phyloP scores from a whole-genome alignment of 179 eudicot genomes.

The Gypsophila paniculata region DNA sequence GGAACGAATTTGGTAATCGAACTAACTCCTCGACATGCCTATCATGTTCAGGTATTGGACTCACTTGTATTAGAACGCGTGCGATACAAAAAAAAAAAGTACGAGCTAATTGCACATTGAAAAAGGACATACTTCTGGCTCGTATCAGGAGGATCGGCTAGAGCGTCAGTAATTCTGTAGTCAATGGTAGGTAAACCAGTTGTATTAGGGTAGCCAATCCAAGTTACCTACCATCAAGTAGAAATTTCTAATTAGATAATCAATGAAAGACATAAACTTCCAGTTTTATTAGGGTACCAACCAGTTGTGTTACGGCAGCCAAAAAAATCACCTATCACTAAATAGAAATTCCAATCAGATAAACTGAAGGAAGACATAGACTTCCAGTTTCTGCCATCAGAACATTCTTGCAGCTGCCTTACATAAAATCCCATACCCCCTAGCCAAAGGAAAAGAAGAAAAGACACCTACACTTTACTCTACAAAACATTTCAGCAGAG shows the following conservation, averaged over 20 bases:
- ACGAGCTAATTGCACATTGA: slow-evolving; percentile 7
- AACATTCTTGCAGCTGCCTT: not conserved
- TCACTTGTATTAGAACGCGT: slow-evolving; percentile 1
- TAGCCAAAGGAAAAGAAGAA: not conserved
- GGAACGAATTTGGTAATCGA: slow-evolving; percentile 78
- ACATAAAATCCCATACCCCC: not conserved
- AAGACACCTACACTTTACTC: not conserved
- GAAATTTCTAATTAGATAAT: slow-evolving; percentile 8
- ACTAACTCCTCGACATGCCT: slow-evolving; percentile 94
- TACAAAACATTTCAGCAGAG: not conserved
- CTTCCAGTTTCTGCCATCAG: not conserved
- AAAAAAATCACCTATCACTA: slow-evolving; percentile 79
- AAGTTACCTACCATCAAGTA: slow-evolving; percentile 62
- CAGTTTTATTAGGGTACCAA: slow-evolving; percentile 41
- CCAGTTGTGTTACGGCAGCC: slow-evolving; percentile 99
- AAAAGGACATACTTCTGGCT: slow-evolving; percentile 61
- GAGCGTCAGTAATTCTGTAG: slow-evolving; percentile 80
- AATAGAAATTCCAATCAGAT: slow-evolving; percentile 14
- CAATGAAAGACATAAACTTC: slow-evolving; percentile 1
- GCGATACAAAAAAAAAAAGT: not conserved
- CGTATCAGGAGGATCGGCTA: slow-evolving; percentile 79
- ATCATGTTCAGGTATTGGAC: slow-evolving; percentile 25
- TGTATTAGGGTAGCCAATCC: slow-evolving; percentile 99
- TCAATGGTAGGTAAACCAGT: slow-evolving; percentile 96
- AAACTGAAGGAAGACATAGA: slow-evolving; percentile 2